Evolutionary conservation across 805 yeast species (phyloP).

Genomic region (Vanderwaltozyma verrucispora): DNA sequence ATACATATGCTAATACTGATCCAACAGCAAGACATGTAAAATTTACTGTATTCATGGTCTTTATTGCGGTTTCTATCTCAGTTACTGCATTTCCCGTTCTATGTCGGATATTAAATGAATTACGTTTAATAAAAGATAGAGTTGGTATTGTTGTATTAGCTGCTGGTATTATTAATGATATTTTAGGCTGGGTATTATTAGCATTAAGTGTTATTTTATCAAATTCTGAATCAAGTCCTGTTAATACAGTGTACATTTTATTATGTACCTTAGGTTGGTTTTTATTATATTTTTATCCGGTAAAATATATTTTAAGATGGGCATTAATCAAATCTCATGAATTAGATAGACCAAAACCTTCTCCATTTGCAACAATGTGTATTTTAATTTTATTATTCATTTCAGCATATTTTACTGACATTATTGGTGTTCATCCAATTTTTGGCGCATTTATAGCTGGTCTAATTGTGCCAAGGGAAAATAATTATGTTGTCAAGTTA

Average conservation of each 20-base stretch:
- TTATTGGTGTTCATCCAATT: slow-evolving; percentile 78
- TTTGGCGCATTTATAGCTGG: slow-evolving; percentile 81
- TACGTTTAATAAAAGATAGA: slow-evolving; percentile 57
- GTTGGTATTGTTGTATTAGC: slow-evolving; percentile 69
- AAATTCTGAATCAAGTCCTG: slow-evolving; percentile 51
- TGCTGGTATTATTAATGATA: slow-evolving; percentile 74
- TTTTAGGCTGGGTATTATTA: slow-evolving; percentile 70
- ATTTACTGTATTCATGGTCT: slow-evolving; percentile 69
- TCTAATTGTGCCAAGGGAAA: slow-evolving; percentile 63
- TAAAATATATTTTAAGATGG: slow-evolving; percentile 38
- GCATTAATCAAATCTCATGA: slow-evolving; percentile 43
- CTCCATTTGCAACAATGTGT: slow-evolving; percentile 47
- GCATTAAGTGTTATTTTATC: slow-evolving; percentile 72
- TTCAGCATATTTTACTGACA: slow-evolving; percentile 71
- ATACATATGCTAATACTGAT: slow-evolving; percentile 36
- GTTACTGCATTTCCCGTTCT: slow-evolving; percentile 82
- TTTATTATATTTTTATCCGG: slow-evolving; percentile 46
- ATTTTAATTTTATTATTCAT: slow-evolving; percentile 47
- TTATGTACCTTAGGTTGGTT: slow-evolving; percentile 64
- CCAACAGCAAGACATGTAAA: slow-evolving; percentile 30
- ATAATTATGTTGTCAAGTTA: slow-evolving; percentile 56
- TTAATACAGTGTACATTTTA: slow-evolving; percentile 58
- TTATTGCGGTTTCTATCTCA: slow-evolving; percentile 74
- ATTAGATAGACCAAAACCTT: slow-evolving; percentile 48
- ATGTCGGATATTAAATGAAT: slow-evolving; percentile 67